A percentile compares a stretch with the other conserved stretches of the same genome.
These are phyloP conservation scores for Fusarium odoratissimum DNA, from an alignment of 2,329 filamentous ascomycete species.

Conservation along the genomic window DNA sequence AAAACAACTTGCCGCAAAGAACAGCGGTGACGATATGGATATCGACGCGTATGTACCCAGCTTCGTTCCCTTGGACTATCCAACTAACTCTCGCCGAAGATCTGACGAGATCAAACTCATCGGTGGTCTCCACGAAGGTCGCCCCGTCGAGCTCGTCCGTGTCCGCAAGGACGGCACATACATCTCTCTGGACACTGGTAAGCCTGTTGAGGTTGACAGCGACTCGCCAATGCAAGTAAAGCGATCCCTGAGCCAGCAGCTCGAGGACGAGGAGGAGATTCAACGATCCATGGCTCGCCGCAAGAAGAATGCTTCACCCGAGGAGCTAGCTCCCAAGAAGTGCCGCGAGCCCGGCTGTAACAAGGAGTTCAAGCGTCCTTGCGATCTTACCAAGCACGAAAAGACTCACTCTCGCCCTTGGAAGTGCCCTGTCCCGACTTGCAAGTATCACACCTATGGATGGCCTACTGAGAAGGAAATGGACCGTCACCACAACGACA, in stretches of 20 bases:
- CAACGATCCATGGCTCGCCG: slow-evolving; percentile 94
- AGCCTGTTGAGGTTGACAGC: slow-evolving; percentile 69
- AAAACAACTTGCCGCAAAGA: slow-evolving; percentile 80
- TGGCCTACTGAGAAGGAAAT: slow-evolving; percentile 99
- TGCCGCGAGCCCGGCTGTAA: slow-evolving; percentile 81
- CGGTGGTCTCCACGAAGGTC: slow-evolving; percentile 83
- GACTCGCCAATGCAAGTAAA: slow-evolving; percentile 67
- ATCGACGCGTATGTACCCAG: slow-evolving; percentile 65
- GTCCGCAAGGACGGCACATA: slow-evolving; percentile 83
- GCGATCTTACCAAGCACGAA: slow-evolving; percentile 96
- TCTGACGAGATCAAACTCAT: slow-evolving; percentile 80
- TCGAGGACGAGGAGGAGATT: slow-evolving; percentile 83
- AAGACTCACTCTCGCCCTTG: slow-evolving; percentile 97
- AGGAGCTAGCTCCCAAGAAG: slow-evolving; percentile 82
- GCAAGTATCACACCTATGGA: slow-evolving; percentile 90
- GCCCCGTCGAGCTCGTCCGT: slow-evolving; percentile 85
- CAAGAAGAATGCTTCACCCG: slow-evolving; percentile 90
- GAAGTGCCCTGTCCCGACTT: slow-evolving; percentile 86
- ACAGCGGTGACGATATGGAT: slow-evolving; percentile 69
- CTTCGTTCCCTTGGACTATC: slow-evolving; percentile 45
- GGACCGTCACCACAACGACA: slow-evolving; percentile 95
- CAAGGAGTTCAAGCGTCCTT: slow-evolving; percentile 96
- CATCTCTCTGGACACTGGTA: slow-evolving; percentile 79
- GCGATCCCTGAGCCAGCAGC: slow-evolving; percentile 74
- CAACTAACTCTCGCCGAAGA: slow-evolving; percentile 49